These are phyloP conservation scores for Mycena belliarum DNA, from an alignment of 768 basidiomycete species.

Conservation along the genomic window DNA sequence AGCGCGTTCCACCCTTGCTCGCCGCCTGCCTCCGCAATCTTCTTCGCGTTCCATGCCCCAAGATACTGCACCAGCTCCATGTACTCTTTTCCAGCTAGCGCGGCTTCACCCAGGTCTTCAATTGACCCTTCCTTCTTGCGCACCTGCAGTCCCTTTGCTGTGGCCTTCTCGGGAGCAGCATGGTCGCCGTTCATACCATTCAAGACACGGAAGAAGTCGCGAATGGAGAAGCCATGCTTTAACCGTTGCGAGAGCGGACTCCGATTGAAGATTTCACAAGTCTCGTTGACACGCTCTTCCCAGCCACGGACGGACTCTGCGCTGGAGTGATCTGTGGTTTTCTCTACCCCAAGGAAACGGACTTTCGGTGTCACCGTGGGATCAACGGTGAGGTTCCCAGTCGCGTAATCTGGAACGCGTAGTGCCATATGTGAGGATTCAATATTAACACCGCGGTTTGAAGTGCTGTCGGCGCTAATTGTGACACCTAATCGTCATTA, in stretches of 20 bases:
- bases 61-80: constrained; percentile 23
- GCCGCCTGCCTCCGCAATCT: constrained; percentile 29
- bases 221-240: not conserved
- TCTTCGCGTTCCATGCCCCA: constrained; percentile 21
- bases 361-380: not conserved
- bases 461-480: constrained; percentile 8
- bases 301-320: not conserved
- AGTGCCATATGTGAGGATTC: not conserved
- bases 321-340: constrained; percentile 2
- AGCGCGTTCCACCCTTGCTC: constrained; percentile 26
- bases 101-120: constrained; percentile 21
- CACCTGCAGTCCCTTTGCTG: constrained; percentile 14
- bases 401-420: not conserved
- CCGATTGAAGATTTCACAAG: not conserved
- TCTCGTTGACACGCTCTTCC: not conserved
- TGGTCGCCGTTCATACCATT: constrained; percentile 31
- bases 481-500: not conserved
- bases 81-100: constrained; percentile 5
- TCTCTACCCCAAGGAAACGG: constrained; percentile 3
- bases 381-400: not conserved
- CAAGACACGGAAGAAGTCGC: constrained; percentile 4
- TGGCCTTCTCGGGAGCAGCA: constrained; percentile 25
- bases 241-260: not conserved
- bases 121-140: constrained; percentile 17
- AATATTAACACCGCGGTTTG: constrained; percentile 2